phyloP scores from a whole-genome alignment of 805 yeast species.

The Metschnikowia lachancei region DNA sequence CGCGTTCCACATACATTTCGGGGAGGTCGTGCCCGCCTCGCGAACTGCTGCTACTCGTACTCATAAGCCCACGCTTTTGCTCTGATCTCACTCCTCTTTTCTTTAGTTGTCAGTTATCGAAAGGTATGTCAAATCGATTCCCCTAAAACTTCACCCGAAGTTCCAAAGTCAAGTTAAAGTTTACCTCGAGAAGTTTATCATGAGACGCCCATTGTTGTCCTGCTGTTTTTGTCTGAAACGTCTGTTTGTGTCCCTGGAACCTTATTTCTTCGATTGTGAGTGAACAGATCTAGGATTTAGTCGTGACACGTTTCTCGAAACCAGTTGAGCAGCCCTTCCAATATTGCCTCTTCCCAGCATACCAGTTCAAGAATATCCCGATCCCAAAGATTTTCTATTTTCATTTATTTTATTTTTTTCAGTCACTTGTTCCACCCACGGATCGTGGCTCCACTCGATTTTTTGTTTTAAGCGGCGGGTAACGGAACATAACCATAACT shows the following conservation, averaged over 20 bases:
- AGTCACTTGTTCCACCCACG: not conserved
- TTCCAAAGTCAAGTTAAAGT: not conserved
- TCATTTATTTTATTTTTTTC: not conserved
- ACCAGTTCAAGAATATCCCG: too few species aligned
- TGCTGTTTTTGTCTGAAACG: too few species aligned
- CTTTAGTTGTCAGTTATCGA: slow-evolving; percentile 21
- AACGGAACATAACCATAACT: not conserved
- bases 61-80: slow-evolving; percentile 12
- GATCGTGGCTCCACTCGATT: not conserved
- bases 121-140: slow-evolving; percentile 18
- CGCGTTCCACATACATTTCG: slow-evolving; percentile 5
- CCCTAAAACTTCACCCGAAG: not conserved
- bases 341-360: too few species aligned
- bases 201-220: too few species aligned
- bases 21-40: slow-evolving; percentile 21
- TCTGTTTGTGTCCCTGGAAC: too few species aligned
- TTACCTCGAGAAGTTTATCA: too few species aligned
- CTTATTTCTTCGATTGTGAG: too few species aligned
- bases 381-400: not conserved
- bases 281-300: too few species aligned
- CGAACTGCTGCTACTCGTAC: slow-evolving; percentile 12
- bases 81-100: slow-evolving; percentile 15
- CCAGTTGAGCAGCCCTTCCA: too few species aligned
- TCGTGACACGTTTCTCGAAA: too few species aligned
- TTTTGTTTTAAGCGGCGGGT: not conserved